A percentile compares a stretch with the other conserved stretches of the same genome.
Evolutionary conservation across 2,329 filamentous ascomycete species (phyloP).

Genomic region (Fusarium proliferatum): DNA sequence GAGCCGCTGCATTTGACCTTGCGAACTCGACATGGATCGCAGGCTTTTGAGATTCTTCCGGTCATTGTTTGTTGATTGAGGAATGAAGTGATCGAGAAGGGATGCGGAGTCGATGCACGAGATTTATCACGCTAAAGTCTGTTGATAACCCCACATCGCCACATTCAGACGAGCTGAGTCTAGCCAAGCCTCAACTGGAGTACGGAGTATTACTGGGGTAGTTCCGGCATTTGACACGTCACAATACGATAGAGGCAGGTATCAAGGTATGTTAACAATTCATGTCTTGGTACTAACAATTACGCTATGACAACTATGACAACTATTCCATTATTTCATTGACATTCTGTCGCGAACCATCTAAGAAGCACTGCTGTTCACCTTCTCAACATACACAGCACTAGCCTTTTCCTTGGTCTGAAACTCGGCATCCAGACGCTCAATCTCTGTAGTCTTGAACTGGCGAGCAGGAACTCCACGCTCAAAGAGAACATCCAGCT

Average conservation of each 20-base stretch:
- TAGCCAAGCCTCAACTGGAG: background rate
- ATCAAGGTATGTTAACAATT: too few relatives aligned
- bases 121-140: background rate
- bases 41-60: slow-evolving; percentile 45
- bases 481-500: slow-evolving; percentile 67
- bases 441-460: slow-evolving; percentile 51
- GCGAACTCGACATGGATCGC: slow-evolving; percentile 53
- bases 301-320: too few relatives aligned
- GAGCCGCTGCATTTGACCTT: slow-evolving; percentile 52
- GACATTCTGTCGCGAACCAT: background rate
- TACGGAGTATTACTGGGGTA: background rate
- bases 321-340: background rate
- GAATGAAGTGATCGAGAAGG: background rate
- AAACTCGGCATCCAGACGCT: slow-evolving; percentile 39
- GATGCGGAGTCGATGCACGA: slow-evolving; percentile 2
- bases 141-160: slow-evolving; percentile 3
- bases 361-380: background rate
- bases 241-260: too few relatives aligned
- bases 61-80: slow-evolving; percentile 1
- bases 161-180: background rate
- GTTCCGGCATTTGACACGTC: too few relatives aligned
- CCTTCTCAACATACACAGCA: slow-evolving; percentile 24
- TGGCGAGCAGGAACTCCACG: slow-evolving; percentile 55
- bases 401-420: slow-evolving; percentile 38
- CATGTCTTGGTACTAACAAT: too few relatives aligned